Conservation (phyloP, 192 early-diverging fungal genomes). For the Lunasporangiospora selenospora region DNA sequence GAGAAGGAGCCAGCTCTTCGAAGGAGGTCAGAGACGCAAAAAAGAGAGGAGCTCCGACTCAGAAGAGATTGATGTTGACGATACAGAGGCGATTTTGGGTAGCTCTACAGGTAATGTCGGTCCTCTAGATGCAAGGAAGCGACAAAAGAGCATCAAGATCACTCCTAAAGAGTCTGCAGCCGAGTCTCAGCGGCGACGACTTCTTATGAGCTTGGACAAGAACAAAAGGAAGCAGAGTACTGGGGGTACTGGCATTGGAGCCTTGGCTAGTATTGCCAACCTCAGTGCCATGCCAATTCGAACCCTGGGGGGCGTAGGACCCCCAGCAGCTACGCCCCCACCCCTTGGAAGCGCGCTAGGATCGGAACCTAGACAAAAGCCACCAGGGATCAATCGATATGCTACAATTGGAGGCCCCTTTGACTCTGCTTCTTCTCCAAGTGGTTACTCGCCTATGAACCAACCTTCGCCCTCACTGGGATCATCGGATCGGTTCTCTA, state of each 20-base stretch:
- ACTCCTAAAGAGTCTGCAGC: constrained; percentile 17
- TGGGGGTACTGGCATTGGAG: constrained; percentile 3
- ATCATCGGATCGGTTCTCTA: constrained; percentile 10
- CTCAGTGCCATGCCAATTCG: constrained; percentile 31
- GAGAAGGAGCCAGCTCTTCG: constrained; percentile 2
- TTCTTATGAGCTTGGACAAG: constrained; percentile 29
- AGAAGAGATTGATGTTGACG: constrained; percentile 44
- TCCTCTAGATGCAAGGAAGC: constrained; percentile 4
- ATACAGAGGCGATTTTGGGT: constrained; percentile 29
- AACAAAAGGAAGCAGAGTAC: constrained; percentile 20
- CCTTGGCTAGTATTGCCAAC: constrained; percentile 12
- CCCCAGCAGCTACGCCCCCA: constrained; percentile 1
- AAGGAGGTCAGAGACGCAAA: constrained; percentile 14
- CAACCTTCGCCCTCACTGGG: constrained; percentile 10
- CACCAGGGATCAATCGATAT: constrained; percentile 27
- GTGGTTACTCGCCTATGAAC: too few relatives aligned
- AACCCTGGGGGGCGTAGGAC: constrained; percentile 25
- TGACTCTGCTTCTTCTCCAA: too few relatives aligned
- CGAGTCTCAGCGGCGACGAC: constrained; percentile 33
- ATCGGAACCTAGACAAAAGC: constrained; percentile 24
- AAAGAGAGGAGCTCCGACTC: constrained; percentile 26
- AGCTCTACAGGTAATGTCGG: constrained; percentile 14
- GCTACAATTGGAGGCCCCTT: too few relatives aligned
- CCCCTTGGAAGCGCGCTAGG: background rate
- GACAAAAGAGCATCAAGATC: constrained; percentile 2